A percentile compares a stretch with the other conserved stretches of the same genome.
Evolutionary conservation across 176 grass and related monocot genomes (phyloP).

Genomic region (Pontederia paniculata): DNA sequence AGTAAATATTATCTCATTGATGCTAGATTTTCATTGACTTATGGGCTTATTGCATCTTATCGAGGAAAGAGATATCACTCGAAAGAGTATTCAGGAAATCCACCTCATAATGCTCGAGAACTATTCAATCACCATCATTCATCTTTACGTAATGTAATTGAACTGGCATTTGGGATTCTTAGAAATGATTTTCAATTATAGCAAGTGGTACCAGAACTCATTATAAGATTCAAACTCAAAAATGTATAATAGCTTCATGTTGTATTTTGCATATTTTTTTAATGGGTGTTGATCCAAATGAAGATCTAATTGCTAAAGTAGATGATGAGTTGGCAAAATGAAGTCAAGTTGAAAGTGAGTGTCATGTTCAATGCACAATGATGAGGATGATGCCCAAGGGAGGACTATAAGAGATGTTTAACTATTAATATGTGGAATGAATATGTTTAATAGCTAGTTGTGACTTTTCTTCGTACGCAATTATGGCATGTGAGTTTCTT

Average conservation of each 20-base stretch:
- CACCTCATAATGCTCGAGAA: slow-evolving; percentile 2
- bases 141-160: slow-evolving; percentile 12
- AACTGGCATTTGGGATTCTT: slow-evolving; percentile 11
- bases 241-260: neutral
- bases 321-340: neutral
- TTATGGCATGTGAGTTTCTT: too few species aligned
- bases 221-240: neutral
- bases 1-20: slow-evolving; percentile 20
- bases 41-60: slow-evolving; percentile 5
- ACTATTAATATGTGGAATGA: slow-evolving; percentile 16
- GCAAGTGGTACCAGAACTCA: neutral
- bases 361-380: neutral
- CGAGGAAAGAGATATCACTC: too few species aligned
- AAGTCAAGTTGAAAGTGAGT: neutral
- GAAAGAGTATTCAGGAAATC: neutral
- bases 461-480: too few species aligned
- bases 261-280: slow-evolving; percentile 16
- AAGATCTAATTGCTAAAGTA: neutral
- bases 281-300: neutral
- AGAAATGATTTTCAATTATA: slow-evolving; percentile 18
- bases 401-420: neutral
- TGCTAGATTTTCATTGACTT: slow-evolving; percentile 1
- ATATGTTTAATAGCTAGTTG: neutral
- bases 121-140: slow-evolving; percentile 13
- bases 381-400: slow-evolving; percentile 3